phyloP scores from a whole-genome alignment of 2,329 filamentous ascomycete genomes.

The Macrophomina phaseolina region DNA sequence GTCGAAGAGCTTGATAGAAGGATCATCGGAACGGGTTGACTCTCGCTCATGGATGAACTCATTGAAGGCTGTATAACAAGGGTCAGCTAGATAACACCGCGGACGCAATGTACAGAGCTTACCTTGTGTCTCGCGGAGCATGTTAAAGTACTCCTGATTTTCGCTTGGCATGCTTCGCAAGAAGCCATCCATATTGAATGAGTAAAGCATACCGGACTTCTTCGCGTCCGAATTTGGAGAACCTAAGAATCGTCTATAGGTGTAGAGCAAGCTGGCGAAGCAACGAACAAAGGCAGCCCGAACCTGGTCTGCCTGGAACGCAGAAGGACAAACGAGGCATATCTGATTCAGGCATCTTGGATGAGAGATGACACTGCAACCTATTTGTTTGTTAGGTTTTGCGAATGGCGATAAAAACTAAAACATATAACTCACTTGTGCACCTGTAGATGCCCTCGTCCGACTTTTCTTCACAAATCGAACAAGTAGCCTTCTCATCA shows the following conservation, averaged over 20 bases:
- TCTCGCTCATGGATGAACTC: slow-evolving; percentile 87
- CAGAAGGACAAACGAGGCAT: slow-evolving; percentile 68
- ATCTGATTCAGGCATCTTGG: slow-evolving; percentile 65
- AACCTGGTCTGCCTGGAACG: slow-evolving; percentile 70
- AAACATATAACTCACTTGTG: slow-evolving; percentile 50
- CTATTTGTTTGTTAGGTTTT: slow-evolving; percentile 36
- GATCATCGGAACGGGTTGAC: slow-evolving; percentile 64
- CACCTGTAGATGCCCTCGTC: slow-evolving; percentile 78
- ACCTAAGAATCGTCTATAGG: slow-evolving; percentile 68
- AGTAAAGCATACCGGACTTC: slow-evolving; percentile 66
- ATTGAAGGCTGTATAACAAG: slow-evolving; percentile 65
- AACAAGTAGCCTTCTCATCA: slow-evolving; percentile 68
- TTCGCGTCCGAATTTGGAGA: slow-evolving; percentile 66
- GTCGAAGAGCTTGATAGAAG: slow-evolving; percentile 77
- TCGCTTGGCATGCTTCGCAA: slow-evolving; percentile 68
- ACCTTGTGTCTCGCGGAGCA: slow-evolving; percentile 70
- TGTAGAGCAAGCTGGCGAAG: slow-evolving; percentile 72
- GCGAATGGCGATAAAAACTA: neutral
- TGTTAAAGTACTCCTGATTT: slow-evolving; percentile 67
- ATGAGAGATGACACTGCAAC: slow-evolving; percentile 64
- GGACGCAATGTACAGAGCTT: slow-evolving; percentile 24
- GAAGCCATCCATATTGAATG: slow-evolving; percentile 71
- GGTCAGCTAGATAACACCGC: neutral
- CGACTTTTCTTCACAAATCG: slow-evolving; percentile 77
- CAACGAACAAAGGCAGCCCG: slow-evolving; percentile 72